Percentiles rank a stretch among this genome's conserved stretches.
These are phyloP conservation scores for Massariosphaeria phaeospora DNA, from an alignment of 495 filamentous ascomycete genomes.

Conservation along the genomic window DNA sequence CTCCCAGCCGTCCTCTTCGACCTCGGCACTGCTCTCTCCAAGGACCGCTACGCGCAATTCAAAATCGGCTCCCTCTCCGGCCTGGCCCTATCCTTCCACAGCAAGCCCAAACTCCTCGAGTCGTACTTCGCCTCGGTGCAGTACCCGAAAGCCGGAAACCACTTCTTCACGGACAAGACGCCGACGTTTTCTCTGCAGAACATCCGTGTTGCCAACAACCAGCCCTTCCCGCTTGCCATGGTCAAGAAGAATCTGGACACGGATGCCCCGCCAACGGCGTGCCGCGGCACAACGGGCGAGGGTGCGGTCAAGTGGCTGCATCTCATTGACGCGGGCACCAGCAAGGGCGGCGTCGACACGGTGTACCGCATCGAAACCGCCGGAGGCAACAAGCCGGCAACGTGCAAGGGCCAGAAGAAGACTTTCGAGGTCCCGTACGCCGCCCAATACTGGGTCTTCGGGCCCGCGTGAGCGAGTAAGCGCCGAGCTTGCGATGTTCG, in stretches of 20 bases:
- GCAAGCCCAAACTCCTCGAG: not conserved
- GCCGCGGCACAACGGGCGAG: slow-evolving; percentile 19
- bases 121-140: slow-evolving; percentile 10
- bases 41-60: slow-evolving; percentile 17
- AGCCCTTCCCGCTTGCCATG: slow-evolving; percentile 25
- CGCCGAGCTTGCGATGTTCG: not conserved
- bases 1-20: slow-evolving; percentile 31
- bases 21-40: slow-evolving; percentile 23
- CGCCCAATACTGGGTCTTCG: slow-evolving; percentile 33
- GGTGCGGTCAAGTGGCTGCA: slow-evolving; percentile 28
- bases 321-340: slow-evolving; percentile 20
- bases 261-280: slow-evolving; percentile 22
- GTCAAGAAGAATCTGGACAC: slow-evolving; percentile 23
- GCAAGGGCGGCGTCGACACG: slow-evolving; percentile 26
- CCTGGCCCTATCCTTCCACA: slow-evolving; percentile 21
- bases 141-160: slow-evolving; percentile 26
- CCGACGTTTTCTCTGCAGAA: slow-evolving; percentile 29
- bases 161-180: slow-evolving; percentile 28
- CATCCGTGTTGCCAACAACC: slow-evolving; percentile 2
- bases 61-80: slow-evolving; percentile 27
- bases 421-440: slow-evolving; percentile 29
- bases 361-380: slow-evolving; percentile 34
- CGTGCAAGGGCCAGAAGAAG: slow-evolving; percentile 11
- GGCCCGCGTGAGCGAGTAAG: slow-evolving; percentile 6
- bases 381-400: slow-evolving; percentile 26